phyloP scores from a whole-genome alignment of 352 stramenopile genomes.

The Globisporangium cylindrosporum region DNA sequence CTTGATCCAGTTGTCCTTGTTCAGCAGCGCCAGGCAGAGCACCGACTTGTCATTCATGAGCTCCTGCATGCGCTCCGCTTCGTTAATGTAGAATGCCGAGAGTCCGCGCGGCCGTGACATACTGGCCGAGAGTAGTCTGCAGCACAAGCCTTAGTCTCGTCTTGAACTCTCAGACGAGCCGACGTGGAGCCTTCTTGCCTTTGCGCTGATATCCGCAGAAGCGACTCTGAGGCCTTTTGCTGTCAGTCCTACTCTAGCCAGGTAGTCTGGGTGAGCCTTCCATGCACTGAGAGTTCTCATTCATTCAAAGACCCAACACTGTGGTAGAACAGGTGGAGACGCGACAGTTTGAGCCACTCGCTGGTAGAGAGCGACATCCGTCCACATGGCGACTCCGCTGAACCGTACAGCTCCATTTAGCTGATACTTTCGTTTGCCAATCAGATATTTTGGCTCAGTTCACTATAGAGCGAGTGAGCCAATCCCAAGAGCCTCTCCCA shows the following conservation, averaged over 20 bases:
- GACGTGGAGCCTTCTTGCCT: background rate
- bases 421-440: background rate
- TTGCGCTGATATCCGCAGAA: background rate
- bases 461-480: background rate
- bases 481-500: background rate
- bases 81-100: slow-evolving; percentile 47
- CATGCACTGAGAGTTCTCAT: background rate
- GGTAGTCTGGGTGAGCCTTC: background rate
- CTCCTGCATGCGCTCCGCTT: slow-evolving; percentile 49
- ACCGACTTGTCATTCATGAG: slow-evolving; percentile 61
- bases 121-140: background rate
- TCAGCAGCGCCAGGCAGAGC: slow-evolving; percentile 43
- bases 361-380: background rate
- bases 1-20: slow-evolving; percentile 76
- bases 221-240: background rate
- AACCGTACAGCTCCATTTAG: background rate
- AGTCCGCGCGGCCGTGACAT: slow-evolving; percentile 37
- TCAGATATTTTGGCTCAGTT: background rate
- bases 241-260: background rate
- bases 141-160: background rate
- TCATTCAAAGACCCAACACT: background rate
- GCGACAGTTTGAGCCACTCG: background rate
- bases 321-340: background rate
- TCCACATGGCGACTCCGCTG: background rate
- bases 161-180: background rate